These are phyloP conservation scores for Marsdenia floribunda DNA, from an alignment of 257 asterid species.

Conservation along the genomic window DNA sequence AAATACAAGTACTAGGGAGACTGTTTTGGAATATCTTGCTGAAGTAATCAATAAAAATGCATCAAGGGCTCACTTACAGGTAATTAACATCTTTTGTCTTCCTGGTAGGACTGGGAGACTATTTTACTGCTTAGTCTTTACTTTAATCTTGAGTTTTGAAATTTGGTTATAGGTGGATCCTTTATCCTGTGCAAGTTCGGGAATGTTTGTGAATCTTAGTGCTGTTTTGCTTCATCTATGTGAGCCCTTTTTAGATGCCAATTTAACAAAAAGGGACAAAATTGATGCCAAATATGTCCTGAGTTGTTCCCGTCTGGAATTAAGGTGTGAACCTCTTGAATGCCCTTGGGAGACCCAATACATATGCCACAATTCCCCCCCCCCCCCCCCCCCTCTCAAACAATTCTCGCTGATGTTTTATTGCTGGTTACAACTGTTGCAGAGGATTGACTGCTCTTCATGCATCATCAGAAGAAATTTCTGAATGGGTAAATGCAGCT, in stretches of 20 bases:
- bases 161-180: slow-evolving; percentile 70
- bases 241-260: slow-evolving; percentile 90
- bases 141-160: slow-evolving; percentile 10
- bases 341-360: neutral
- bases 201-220: slow-evolving; percentile 94
- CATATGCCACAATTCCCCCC: neutral
- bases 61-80: slow-evolving; percentile 91
- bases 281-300: slow-evolving; percentile 82
- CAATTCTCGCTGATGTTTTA: neutral
- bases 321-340: slow-evolving; percentile 47
- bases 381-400: neutral
- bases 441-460: slow-evolving; percentile 94
- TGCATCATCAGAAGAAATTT: slow-evolving; percentile 92
- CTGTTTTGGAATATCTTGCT: slow-evolving; percentile 82
- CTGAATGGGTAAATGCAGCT: slow-evolving; percentile 60
- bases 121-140: slow-evolving; percentile 1
- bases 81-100: slow-evolving; percentile 8
- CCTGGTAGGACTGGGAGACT: neutral
- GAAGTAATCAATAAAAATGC: slow-evolving; percentile 83
- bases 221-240: slow-evolving; percentile 90
- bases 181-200: slow-evolving; percentile 94
- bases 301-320: slow-evolving; percentile 57
- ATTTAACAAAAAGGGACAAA: slow-evolving; percentile 76
- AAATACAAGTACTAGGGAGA: slow-evolving; percentile 73
- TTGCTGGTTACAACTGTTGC: slow-evolving; percentile 23